phyloP scores from a whole-genome alignment of 73 alveolate genomes.

The Blepharisma stoltei region DNA sequence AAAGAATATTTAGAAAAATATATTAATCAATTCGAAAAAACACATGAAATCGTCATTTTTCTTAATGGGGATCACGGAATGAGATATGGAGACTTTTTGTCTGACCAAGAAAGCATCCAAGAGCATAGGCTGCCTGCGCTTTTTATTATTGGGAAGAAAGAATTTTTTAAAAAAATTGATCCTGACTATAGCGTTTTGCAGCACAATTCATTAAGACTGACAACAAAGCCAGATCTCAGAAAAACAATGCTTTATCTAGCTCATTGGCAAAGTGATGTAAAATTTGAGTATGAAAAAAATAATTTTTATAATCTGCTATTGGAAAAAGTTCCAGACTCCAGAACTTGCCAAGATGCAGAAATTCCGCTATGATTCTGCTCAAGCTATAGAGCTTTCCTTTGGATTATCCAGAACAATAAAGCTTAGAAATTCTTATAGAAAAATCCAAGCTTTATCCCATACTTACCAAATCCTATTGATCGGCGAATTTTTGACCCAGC shows the following conservation, averaged over 20 bases:
- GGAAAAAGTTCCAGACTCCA: no score
- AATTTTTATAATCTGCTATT: no score
- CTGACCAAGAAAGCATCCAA: not conserved
- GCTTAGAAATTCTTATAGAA: no score
- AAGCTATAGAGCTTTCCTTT: no score
- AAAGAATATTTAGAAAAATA: not conserved
- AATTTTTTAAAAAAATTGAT: not conserved
- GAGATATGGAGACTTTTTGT: slow-evolving; percentile 21
- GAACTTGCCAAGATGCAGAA: no score
- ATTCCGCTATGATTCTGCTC: no score
- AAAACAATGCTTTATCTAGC: slow-evolving; percentile 21
- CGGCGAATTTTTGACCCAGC: no score
- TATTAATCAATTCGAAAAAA: slow-evolving; percentile 1
- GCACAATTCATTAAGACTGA: not conserved
- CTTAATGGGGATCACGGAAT: slow-evolving; percentile 11
- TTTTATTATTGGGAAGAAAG: not conserved
- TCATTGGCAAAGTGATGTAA: not conserved
- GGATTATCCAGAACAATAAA: no score
- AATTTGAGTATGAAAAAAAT: not conserved
- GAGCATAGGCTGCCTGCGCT: slow-evolving; percentile 18
- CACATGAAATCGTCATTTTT: not conserved
- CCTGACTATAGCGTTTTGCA: not conserved
- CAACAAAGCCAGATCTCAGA: slow-evolving; percentile 12
- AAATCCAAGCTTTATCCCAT: no score
- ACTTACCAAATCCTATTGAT: no score